A percentile compares a stretch with the other conserved stretches of the same genome.
These are phyloP conservation scores for Elongisporangium undulatum DNA, from an alignment of 352 stramenopile genomes.

Conservation along the genomic window DNA sequence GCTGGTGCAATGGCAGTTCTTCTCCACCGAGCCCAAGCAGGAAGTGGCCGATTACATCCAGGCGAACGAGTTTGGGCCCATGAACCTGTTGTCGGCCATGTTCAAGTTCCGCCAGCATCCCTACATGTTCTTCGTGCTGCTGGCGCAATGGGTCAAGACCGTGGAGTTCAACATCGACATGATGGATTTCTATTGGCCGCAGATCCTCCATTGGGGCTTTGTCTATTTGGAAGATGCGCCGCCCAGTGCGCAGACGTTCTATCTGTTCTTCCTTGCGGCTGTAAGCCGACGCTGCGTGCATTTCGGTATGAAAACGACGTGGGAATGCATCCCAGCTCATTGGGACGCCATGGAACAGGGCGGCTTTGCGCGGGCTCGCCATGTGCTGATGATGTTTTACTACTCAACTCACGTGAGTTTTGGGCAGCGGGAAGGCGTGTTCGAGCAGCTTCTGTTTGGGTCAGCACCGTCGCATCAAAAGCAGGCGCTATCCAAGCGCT, in stretches of 20 bases:
- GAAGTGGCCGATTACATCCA: constrained; percentile 38
- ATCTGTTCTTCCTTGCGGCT: constrained; percentile 54
- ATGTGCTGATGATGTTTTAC: constrained; percentile 55
- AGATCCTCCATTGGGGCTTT: constrained; percentile 67
- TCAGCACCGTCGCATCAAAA: constrained; percentile 36
- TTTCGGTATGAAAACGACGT: constrained; percentile 52
- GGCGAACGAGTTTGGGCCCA: constrained; percentile 29
- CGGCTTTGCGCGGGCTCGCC: constrained; percentile 34
- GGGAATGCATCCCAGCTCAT: constrained; percentile 62
- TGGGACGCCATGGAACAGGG: constrained; percentile 49
- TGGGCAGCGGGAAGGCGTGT: constrained; percentile 30
- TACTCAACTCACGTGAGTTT: constrained; percentile 64
- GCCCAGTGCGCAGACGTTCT: constrained; percentile 54
- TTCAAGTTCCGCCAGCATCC: constrained; percentile 64
- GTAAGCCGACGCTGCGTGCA: constrained; percentile 47
- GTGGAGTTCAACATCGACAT: constrained; percentile 48
- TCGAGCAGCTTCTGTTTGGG: constrained; percentile 42
- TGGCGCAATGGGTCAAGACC: constrained; percentile 54
- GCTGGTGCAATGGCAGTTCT: constrained; percentile 51
- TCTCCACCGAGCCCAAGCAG: constrained; percentile 39
- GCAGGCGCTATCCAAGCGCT: constrained; percentile 27
- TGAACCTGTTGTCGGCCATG: constrained; percentile 55
- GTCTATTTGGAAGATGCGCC: constrained; percentile 34
- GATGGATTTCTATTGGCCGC: constrained; percentile 70
- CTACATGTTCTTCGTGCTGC: constrained; percentile 65